These are phyloP conservation scores for Arthrobotrys entomopaga DNA, from an alignment of 2,329 filamentous ascomycete genomes.

Conservation along the genomic window DNA sequence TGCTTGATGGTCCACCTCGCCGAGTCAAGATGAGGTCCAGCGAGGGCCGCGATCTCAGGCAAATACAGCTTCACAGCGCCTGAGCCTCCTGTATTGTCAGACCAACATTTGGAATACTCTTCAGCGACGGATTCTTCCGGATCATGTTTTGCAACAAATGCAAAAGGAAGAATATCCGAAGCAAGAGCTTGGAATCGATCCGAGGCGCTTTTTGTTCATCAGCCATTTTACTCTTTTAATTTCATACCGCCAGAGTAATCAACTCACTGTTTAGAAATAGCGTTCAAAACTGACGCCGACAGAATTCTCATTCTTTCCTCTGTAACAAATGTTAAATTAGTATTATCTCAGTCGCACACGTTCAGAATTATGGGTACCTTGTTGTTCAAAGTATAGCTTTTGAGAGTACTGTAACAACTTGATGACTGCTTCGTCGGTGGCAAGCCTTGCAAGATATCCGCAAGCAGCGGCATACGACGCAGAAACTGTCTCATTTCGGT, in stretches of 20 bases:
- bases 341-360: slow-evolving; percentile 65
- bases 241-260: slow-evolving; percentile 1
- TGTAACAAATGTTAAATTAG: slow-evolving; percentile 29
- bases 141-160: slow-evolving; percentile 89
- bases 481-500: slow-evolving; percentile 93
- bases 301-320: slow-evolving; percentile 57
- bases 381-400: slow-evolving; percentile 80
- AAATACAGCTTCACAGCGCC: slow-evolving; percentile 85
- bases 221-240: not conserved
- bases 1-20: slow-evolving; percentile 92
- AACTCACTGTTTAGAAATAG: slow-evolving; percentile 75
- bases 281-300: slow-evolving; percentile 78
- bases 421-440: slow-evolving; percentile 66
- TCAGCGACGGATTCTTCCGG: slow-evolving; percentile 80
- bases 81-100: slow-evolving; percentile 85
- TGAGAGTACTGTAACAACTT: slow-evolving; percentile 69
- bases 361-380: slow-evolving; percentile 75
- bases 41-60: slow-evolving; percentile 78
- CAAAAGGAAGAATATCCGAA: slow-evolving; percentile 79
- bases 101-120: slow-evolving; percentile 86
- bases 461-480: slow-evolving; percentile 86
- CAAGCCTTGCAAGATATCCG: slow-evolving; percentile 80
- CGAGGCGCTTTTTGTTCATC: slow-evolving; percentile 68
- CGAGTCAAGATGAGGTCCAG: slow-evolving; percentile 75
- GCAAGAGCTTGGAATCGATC: slow-evolving; percentile 86